Conservation (phyloP, 2,329 filamentous ascomycete genomes). For the Ascochyta koolunga region DNA sequence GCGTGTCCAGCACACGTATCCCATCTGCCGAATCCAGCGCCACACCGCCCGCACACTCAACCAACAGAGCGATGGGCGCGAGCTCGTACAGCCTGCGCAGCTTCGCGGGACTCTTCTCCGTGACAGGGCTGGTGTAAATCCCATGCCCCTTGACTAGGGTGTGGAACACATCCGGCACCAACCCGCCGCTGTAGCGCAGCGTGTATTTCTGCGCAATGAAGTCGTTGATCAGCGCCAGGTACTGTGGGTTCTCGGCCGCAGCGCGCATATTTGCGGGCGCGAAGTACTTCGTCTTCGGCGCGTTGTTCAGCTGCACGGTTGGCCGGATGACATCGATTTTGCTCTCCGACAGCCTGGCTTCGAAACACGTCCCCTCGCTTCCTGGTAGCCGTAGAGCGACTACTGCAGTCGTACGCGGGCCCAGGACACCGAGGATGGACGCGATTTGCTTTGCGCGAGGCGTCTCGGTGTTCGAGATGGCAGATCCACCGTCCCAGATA, state of each 20-base stretch:
- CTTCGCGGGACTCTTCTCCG: slow-evolving; percentile 60
- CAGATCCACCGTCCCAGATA: slow-evolving; percentile 53
- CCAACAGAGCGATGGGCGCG: slow-evolving; percentile 63
- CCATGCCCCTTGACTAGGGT: slow-evolving; percentile 67
- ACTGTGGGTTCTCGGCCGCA: slow-evolving; percentile 58
- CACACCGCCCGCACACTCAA: slow-evolving; percentile 65
- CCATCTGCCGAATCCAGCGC: slow-evolving; percentile 59
- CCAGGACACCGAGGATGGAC: slow-evolving; percentile 43
- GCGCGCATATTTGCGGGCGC: slow-evolving; percentile 67
- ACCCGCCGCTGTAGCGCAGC: slow-evolving; percentile 64
- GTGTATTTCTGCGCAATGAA: slow-evolving; percentile 64
- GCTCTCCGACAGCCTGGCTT: slow-evolving; percentile 54
- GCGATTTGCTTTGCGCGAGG: slow-evolving; percentile 35
- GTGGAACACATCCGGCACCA: slow-evolving; percentile 67
- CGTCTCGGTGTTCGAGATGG: slow-evolving; percentile 21
- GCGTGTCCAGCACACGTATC: slow-evolving; percentile 25
- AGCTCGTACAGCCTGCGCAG: slow-evolving; percentile 65
- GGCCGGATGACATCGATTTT: slow-evolving; percentile 53
- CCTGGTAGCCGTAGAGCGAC: slow-evolving; percentile 60
- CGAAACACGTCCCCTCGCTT: slow-evolving; percentile 54
- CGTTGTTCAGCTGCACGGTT: slow-evolving; percentile 46
- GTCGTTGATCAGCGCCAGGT: slow-evolving; percentile 56
- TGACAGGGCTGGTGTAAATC: slow-evolving; percentile 65
- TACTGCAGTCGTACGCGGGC: slow-evolving; percentile 52
- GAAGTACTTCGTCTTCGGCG: slow-evolving; percentile 63